phyloP scores from a whole-genome alignment of 2,329 filamentous ascomycete genomes.

The Colletotrichum theobromicola region DNA sequence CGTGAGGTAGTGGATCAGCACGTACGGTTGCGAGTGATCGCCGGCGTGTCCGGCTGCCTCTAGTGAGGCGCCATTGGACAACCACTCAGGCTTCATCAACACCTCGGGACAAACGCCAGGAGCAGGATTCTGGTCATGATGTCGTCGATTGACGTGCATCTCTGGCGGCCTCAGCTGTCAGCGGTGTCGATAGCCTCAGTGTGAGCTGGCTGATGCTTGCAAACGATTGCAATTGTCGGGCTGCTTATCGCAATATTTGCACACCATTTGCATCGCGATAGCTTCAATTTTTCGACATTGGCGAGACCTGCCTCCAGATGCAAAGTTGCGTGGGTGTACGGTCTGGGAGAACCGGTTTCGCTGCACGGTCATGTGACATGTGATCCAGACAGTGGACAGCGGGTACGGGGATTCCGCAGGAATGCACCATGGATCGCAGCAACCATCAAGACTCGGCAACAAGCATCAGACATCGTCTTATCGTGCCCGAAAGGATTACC shows the following conservation, averaged over 20 bases:
- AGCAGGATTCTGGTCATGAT: background rate
- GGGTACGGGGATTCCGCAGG: background rate
- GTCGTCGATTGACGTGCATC: background rate
- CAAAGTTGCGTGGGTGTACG: constrained; percentile 8
- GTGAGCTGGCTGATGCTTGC: too few species aligned
- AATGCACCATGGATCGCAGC: background rate
- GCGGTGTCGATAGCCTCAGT: background rate
- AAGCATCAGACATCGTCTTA: background rate
- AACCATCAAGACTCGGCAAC: background rate
- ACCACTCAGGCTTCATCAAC: background rate
- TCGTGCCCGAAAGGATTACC: background rate
- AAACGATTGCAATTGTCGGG: background rate
- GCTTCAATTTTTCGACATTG: background rate
- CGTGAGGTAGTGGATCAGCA: background rate
- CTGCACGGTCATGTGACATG: constrained; percentile 10
- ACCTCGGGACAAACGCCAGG: background rate
- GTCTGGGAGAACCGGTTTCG: background rate
- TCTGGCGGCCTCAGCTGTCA: background rate
- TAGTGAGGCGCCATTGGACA: constrained; percentile 2
- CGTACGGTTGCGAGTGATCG: constrained; percentile 3
- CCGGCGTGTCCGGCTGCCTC: background rate
- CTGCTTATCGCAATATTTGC: background rate
- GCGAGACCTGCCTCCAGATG: background rate
- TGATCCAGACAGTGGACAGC: background rate
- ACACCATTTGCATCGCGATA: background rate